Percentiles rank a stretch among this genome's conserved stretches.
Evolutionary conservation across 176 grass and related monocot genomes (phyloP).

Genomic region (Oryza australiensis): DNA sequence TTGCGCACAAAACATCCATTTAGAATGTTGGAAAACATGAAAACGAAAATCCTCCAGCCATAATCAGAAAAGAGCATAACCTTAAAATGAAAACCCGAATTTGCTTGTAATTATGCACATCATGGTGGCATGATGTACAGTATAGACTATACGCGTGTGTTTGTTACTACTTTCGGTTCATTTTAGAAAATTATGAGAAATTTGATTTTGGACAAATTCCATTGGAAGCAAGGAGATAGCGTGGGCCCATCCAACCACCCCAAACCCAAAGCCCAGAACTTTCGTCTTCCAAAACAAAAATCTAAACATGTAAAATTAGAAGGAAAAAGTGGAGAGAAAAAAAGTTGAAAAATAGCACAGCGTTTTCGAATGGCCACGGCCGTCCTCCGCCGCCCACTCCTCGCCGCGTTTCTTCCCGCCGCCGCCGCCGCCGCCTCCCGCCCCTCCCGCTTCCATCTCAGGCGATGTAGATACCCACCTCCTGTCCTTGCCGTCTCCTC

Average conservation of each 20-base stretch:
- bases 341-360: neutral
- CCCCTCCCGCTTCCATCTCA: neutral
- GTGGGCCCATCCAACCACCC: slow-evolving; percentile 15
- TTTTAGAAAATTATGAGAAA: neutral
- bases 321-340: neutral
- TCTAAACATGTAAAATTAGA: neutral
- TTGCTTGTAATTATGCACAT: too few species aligned
- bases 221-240: slow-evolving; percentile 52
- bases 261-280: neutral
- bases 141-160: neutral
- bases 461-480: neutral
- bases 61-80: too few species aligned
- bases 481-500: slow-evolving; percentile 39
- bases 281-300: neutral
- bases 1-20: too few species aligned
- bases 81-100: too few species aligned
- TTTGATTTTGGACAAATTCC: slow-evolving; percentile 12
- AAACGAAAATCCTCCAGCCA: too few species aligned
- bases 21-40: too few species aligned
- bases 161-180: neutral
- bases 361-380: slow-evolving; percentile 56
- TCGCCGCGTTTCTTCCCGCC: neutral
- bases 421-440: neutral
- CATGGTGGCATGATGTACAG: neutral
- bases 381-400: slow-evolving; percentile 38